A percentile compares a stretch with the other conserved stretches of the same genome.
These are phyloP conservation scores for Rhynchospora pubera DNA, from an alignment of 176 grass and related monocot genomes.

Conservation along the genomic window DNA sequence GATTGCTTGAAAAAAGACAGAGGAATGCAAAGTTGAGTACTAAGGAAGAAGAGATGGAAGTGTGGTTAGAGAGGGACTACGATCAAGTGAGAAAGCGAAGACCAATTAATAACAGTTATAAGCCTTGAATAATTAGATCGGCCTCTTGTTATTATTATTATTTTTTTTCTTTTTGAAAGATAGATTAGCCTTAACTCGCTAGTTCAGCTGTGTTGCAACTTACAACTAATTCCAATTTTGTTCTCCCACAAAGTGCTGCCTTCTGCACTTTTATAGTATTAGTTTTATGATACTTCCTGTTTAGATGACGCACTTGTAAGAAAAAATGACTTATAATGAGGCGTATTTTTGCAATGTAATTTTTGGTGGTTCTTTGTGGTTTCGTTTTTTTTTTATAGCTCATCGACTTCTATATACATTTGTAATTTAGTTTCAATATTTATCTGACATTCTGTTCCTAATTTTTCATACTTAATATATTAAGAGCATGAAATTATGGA, in stretches of 20 bases:
- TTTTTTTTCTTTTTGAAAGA: too few species aligned
- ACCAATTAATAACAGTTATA: constrained; percentile 45
- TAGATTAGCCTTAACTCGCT: neutral
- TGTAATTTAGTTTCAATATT: neutral
- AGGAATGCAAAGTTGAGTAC: constrained; percentile 26
- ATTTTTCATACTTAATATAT: neutral
- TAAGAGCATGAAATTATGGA: neutral
- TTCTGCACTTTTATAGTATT: constrained; percentile 23
- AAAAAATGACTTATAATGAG: constrained; percentile 5
- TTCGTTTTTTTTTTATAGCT: neutral
- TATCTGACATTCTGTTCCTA: neutral
- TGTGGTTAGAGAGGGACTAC: constrained; percentile 53
- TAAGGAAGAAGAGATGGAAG: constrained; percentile 41
- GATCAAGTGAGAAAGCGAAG: constrained; percentile 13
- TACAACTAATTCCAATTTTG: constrained; percentile 8
- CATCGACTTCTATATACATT: too few species aligned
- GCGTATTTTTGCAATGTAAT: neutral
- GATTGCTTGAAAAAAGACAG: constrained; percentile 21
- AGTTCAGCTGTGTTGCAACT: neutral
- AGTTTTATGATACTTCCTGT: constrained; percentile 13
- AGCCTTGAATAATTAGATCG: constrained; percentile 19
- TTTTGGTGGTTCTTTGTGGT: neutral
- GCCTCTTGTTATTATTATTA: neutral
- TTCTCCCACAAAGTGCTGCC: neutral
- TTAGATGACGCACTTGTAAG: constrained; percentile 16